phyloP scores from a whole-genome alignment of 306 rosid species.

The Cucurbita pepo region DNA sequence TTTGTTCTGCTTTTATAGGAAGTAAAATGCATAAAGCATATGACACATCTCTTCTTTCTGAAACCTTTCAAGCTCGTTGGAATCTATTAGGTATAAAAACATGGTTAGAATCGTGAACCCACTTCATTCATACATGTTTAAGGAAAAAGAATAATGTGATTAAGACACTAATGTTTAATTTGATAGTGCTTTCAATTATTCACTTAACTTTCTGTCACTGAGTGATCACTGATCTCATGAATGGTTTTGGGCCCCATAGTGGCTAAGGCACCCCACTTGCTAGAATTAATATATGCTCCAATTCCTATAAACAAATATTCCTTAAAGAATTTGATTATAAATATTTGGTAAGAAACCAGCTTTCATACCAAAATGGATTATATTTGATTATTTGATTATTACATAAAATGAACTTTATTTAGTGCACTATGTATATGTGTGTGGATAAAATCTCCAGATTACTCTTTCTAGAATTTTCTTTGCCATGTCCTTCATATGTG shows the following conservation, averaged over 20 bases:
- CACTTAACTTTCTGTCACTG: not conserved
- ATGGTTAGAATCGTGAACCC: not conserved
- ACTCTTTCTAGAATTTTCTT: not conserved
- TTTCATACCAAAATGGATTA: not conserved
- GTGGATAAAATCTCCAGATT: not conserved
- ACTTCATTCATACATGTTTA: not conserved
- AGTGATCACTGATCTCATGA: slow-evolving; percentile 1
- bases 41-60: not conserved
- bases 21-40: slow-evolving; percentile 5
- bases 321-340: not conserved
- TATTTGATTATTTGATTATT: not conserved
- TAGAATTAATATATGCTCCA: not conserved
- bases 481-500: not conserved
- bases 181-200: slow-evolving; percentile 11
- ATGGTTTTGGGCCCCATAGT: not conserved
- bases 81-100: slow-evolving; percentile 3
- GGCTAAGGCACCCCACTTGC: slow-evolving; percentile 5
- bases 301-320: not conserved
- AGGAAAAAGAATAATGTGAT: not conserved
- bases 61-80: not conserved
- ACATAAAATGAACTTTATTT: not conserved
- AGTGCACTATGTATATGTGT: not conserved
- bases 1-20: slow-evolving; percentile 6
- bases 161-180: slow-evolving; percentile 4
- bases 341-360: not conserved